These are phyloP conservation scores for Ceratobasidium sp. DNA, from an alignment of 1,284 basidiomycete species.

Conservation along the genomic window DNA sequence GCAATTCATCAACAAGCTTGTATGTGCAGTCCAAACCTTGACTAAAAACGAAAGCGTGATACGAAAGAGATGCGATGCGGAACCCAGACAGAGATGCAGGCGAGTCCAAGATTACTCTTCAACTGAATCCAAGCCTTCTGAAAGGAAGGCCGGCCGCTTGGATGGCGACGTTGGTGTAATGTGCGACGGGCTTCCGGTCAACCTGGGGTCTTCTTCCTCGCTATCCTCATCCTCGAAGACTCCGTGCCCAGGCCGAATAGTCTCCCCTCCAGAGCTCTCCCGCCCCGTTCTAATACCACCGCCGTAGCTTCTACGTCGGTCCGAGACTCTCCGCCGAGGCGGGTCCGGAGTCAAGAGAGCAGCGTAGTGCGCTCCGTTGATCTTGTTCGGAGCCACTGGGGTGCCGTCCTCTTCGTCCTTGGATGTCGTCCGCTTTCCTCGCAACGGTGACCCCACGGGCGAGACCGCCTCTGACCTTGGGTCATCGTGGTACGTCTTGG, in stretches of 20 bases:
- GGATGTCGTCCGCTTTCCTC: slow-evolving; percentile 1
- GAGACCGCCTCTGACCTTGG: slow-evolving; percentile 26
- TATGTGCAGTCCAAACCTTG: slow-evolving; percentile 1
- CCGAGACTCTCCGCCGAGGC: slow-evolving; percentile 27
- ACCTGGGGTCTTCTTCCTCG: slow-evolving; percentile 11
- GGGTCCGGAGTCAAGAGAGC: slow-evolving; percentile 29
- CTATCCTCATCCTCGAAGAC: slow-evolving; percentile 19
- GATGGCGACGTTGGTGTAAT: neutral
- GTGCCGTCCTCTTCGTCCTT: slow-evolving; percentile 21
- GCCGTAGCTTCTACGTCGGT: slow-evolving; percentile 13
- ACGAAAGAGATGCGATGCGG: slow-evolving; percentile 1
- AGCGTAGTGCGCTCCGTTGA: slow-evolving; percentile 26
- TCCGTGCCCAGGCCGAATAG: slow-evolving; percentile 34
- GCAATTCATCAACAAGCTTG: slow-evolving; percentile 23
- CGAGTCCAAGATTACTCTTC: slow-evolving; percentile 18
- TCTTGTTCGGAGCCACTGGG: neutral
- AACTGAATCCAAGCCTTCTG: slow-evolving; percentile 25
- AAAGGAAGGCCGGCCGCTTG: neutral
- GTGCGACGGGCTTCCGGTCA: slow-evolving; percentile 7
- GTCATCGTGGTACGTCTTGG: slow-evolving; percentile 41
- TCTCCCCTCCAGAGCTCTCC: slow-evolving; percentile 42
- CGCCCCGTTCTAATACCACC: slow-evolving; percentile 7
- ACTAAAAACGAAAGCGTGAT: slow-evolving; percentile 20
- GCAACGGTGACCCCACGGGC: slow-evolving; percentile 13
- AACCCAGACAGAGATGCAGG: neutral